Evolutionary conservation across 2,329 filamentous ascomycete species (phyloP), one percentile per base, ranked within the genome.

Genomic region (Pyrenophora graminea): DNA sequence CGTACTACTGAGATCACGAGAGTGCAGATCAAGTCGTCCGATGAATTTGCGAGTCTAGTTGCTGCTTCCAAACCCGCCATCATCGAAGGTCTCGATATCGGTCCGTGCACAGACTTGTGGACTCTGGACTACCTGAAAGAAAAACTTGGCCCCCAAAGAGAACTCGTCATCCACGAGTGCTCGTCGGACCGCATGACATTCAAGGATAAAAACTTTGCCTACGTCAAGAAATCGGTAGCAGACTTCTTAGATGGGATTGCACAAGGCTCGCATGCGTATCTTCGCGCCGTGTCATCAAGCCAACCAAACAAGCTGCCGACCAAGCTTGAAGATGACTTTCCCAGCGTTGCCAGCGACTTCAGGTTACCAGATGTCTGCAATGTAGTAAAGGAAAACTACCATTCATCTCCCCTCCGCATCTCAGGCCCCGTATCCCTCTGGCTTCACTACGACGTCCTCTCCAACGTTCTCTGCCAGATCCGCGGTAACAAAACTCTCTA

Each of bases 361-460:
- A 64, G 70, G 12, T 72, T 96, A 1, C 90, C 91, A 1, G 50
- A 63, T 3, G 45, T 63, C 4, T 61, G 59, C 19, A 39, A 52
- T 5, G 13, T 45, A 12, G 84, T 90, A 3, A 51, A 50, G 4
- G 76, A 85, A n/a, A 84, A 85, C 55, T 72, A 83, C 3, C 91
- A 95, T 68, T 93, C 88, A 69, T 92, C 89, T 2, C 86, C 91
- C 0, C 74, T 96, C 19, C 82, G 91, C 17, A 85, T 96, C 53
- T 93, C 89, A 3, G 90, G 90, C 1, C 84, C 84, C 1, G 88
- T 93, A 9, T 88, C 86, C 34, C 89, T 96, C 83, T 96, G 92
- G 91, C 79, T 96, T 27, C 90, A 95, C 72, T 95, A 94, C 76
- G 90, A 95, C 74, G 90, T 94, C 13, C 91, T 95, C 82, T 89